Conservation (phyloP, 306 rosid species). For the Begonia fuchsioides region DNA sequence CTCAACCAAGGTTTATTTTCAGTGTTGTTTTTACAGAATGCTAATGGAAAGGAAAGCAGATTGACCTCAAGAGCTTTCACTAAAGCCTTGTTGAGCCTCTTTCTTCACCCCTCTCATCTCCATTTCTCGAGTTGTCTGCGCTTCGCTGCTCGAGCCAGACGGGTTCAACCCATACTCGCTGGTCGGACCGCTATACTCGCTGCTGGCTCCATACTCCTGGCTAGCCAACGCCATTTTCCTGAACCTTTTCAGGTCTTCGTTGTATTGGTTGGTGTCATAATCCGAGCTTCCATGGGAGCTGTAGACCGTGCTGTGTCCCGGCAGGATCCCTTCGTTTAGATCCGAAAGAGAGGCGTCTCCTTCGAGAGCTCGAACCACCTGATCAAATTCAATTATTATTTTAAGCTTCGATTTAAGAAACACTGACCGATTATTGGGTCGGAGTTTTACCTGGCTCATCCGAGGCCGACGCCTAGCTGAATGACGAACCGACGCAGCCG, state of each 20-base stretch:
- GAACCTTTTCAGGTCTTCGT: constrained; percentile 83
- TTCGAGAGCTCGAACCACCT: constrained; percentile 91
- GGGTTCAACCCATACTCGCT: constrained; percentile 76
- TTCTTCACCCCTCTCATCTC: constrained; percentile 52
- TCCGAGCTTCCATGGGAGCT: constrained; percentile 70
- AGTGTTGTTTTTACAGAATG: too few species aligned
- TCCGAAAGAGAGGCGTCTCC: constrained; percentile 82
- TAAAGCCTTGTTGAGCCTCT: constrained; percentile 44
- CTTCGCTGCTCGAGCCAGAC: constrained; percentile 91
- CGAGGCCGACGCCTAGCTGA: constrained; percentile 85
- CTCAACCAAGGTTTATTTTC: too few species aligned
- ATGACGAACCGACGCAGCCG: constrained; percentile 87
- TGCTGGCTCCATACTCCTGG: constrained; percentile 70
- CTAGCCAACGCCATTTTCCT: constrained; percentile 78
- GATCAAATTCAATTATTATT: constrained; percentile 1
- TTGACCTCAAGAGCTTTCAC: constrained; percentile 32
- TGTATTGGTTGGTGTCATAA: constrained; percentile 75
- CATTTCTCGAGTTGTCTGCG: constrained; percentile 63
- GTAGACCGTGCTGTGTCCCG: constrained; percentile 63
- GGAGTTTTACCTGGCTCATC: constrained; percentile 75
- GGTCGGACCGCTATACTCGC: constrained; percentile 73
- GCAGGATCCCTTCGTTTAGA: constrained; percentile 70
- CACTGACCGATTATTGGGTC: not conserved
- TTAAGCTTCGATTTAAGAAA: too few species aligned
- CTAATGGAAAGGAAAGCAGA: too few species aligned